Evolutionary conservation across 306 rosid species (phyloP).

Genomic region (Prunus mongolica): DNA sequence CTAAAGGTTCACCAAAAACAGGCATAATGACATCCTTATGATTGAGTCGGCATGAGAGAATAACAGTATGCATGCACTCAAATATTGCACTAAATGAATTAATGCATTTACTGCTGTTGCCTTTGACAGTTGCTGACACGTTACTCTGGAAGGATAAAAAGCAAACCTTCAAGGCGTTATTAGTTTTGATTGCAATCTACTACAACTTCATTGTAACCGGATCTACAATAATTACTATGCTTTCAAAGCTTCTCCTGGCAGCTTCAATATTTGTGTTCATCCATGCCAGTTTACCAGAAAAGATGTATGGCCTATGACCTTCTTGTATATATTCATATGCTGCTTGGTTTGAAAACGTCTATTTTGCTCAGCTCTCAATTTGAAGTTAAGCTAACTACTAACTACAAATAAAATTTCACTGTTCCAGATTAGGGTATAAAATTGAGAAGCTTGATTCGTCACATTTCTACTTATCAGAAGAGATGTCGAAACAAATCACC

Average conservation of each 20-base stretch:
- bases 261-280: constrained; percentile 44
- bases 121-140: constrained; percentile 82
- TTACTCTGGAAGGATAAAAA: constrained; percentile 95
- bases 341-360: constrained; percentile 4
- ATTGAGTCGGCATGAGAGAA: not conserved
- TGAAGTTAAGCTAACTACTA: constrained; percentile 27
- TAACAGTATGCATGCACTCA: not conserved
- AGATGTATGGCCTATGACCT: constrained; percentile 47
- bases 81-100: constrained; percentile 12
- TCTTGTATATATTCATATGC: constrained; percentile 10
- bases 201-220: constrained; percentile 71
- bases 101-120: constrained; percentile 14
- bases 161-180: constrained; percentile 51
- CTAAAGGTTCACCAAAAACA: not conserved
- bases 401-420: constrained; percentile 21
- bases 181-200: constrained; percentile 69
- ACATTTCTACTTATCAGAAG: constrained; percentile 73
- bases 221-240: constrained; percentile 58
- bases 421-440: constrained; percentile 69
- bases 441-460: constrained; percentile 69
- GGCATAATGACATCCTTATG: not conserved
- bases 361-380: not conserved
- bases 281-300: constrained; percentile 69
- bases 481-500: constrained; percentile 53
- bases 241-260: constrained; percentile 66